phyloP scores from a whole-genome alignment of 169 alveolate genomes.

The Plasmodium sp. region DNA sequence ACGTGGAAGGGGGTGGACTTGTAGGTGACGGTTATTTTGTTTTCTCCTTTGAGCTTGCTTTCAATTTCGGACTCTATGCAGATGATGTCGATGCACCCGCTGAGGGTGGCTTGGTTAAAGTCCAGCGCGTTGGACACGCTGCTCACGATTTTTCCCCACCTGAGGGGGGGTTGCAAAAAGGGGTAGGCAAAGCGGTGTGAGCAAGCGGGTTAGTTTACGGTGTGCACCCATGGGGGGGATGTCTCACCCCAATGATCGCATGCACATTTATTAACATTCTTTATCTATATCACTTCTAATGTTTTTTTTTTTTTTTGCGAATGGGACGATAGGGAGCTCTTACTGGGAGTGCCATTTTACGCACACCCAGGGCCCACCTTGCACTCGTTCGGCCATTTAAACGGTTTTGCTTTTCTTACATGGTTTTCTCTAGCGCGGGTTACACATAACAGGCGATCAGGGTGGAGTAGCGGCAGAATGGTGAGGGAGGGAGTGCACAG shows the following conservation, averaged over 20 bases:
- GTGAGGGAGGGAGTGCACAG: background rate
- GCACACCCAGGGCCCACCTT: background rate
- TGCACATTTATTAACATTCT: background rate
- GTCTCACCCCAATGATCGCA: background rate
- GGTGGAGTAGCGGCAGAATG: background rate
- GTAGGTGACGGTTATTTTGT: slow-evolving; percentile 77
- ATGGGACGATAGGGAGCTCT: background rate
- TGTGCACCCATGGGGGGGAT: background rate
- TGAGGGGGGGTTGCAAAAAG: background rate
- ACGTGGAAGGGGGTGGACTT: slow-evolving; percentile 96
- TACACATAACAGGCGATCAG: background rate
- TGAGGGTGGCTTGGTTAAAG: slow-evolving; percentile 93
- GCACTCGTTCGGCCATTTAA: background rate
- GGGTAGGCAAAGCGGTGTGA: background rate
- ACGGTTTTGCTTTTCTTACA: background rate
- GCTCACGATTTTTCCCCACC: slow-evolving; percentile 94
- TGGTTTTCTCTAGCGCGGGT: background rate
- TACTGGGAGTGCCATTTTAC: background rate
- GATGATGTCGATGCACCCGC: slow-evolving; percentile 95
- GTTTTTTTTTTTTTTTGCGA: background rate
- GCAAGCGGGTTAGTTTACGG: background rate
- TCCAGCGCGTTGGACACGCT: slow-evolving; percentile 93
- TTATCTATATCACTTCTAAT: background rate
- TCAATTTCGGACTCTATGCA: slow-evolving; percentile 85
- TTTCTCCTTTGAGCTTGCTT: slow-evolving; percentile 1